A percentile compares a stretch with the other conserved stretches of the same genome.
phyloP scores from a whole-genome alignment of 257 asterid genomes.

The Gardenia jasminoides region DNA sequence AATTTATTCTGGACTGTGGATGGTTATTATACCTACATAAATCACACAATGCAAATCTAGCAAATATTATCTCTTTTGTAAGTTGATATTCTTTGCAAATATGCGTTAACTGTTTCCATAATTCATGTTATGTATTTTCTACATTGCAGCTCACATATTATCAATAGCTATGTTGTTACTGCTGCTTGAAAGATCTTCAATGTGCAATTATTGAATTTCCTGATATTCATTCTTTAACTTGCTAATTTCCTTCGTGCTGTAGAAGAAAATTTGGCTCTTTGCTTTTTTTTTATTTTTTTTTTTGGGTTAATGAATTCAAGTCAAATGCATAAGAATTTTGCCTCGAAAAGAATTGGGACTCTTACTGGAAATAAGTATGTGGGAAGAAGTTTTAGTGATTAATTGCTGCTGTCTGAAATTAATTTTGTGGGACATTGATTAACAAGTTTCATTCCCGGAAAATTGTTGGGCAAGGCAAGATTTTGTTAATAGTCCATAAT shows the following conservation, averaged over 20 bases:
- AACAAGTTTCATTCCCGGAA: not conserved
- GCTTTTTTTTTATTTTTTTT: not conserved
- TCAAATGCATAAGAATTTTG: not conserved
- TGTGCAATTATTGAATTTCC: not conserved
- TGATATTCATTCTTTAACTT: not conserved
- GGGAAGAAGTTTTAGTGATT: not conserved
- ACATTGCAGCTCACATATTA: not conserved
- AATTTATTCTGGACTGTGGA: not conserved
- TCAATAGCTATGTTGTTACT: not conserved
- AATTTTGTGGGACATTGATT: slow-evolving; percentile 5
- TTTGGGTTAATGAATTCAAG: not conserved
- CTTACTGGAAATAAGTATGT: not conserved
- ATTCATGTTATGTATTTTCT: not conserved
- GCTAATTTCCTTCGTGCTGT: not conserved
- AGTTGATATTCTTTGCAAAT: not conserved
- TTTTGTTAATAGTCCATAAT: not conserved
- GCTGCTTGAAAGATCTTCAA: not conserved
- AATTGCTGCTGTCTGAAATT: not conserved
- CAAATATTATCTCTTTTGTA: not conserved
- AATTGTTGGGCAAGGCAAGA: not conserved
- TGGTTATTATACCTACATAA: not conserved
- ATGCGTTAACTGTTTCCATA: not conserved
- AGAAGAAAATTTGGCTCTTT: not conserved
- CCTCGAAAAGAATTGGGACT: not conserved
- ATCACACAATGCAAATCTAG: not conserved